phyloP scores from a whole-genome alignment of 2,329 filamentous ascomycete species.

The Septoria petroselini region DNA sequence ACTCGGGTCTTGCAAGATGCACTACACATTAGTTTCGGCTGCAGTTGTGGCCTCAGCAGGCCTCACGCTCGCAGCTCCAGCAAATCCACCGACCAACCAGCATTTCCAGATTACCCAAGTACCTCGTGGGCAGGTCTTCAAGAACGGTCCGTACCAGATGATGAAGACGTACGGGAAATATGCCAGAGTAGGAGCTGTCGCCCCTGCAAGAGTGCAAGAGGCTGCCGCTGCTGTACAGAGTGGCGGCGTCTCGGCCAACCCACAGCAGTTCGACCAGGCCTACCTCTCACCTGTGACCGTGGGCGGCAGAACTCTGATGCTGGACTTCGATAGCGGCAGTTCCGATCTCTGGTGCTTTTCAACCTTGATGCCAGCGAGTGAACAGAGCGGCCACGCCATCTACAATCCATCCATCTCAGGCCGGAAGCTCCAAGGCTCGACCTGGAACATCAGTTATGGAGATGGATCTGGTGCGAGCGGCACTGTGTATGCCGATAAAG shows the following conservation, averaged over 20 bases:
- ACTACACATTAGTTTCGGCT: conserved; percentile 28
- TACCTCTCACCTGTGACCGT: conserved; percentile 57
- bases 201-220: conserved; percentile 30
- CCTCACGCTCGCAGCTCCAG: conserved; percentile 33
- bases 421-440: conserved; percentile 35
- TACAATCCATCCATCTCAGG: conserved; percentile 51
- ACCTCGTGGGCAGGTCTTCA: conserved; percentile 31
- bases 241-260: conserved; percentile 42
- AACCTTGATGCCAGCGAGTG: conserved; percentile 50
- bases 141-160: conserved; percentile 41
- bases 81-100: conserved; percentile 25
- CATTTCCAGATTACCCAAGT: conserved; percentile 35
- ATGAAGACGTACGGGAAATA: conserved; percentile 44
- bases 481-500: conserved; percentile 63
- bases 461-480: conserved; percentile 63
- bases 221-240: conserved; percentile 39
- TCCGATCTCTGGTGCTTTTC: conserved; percentile 72
- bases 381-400: conserved; percentile 54
- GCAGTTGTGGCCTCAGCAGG: conserved; percentile 34
- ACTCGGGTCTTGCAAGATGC: conserved; percentile 30
- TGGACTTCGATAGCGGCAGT: conserved; percentile 70
- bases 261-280: conserved; percentile 39
- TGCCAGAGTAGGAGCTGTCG: conserved; percentile 31
- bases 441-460: conserved; percentile 56
- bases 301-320: conserved; percentile 59